Base-by-base conservation (phyloP, 345 rosid genomes). In the Sisymbrium altissimum region DNA sequence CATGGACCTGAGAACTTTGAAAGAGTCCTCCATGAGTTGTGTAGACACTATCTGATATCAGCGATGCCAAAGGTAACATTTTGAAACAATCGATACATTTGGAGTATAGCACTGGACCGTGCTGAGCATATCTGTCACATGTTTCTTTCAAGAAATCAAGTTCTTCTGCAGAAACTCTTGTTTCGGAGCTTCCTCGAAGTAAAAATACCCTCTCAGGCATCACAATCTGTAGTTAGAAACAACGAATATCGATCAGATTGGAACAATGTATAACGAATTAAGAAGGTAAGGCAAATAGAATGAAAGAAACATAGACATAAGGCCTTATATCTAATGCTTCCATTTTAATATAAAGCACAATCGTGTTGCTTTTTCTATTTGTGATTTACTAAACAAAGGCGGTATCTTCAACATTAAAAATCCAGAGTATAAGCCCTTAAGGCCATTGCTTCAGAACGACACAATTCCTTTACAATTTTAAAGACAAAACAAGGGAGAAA, bases 11-110 rank as follows among this genome's bases (percentile, higher is more conserved):
- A 49, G 58, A 60, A 21, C 79, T 76, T 59, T 81, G 81, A 62
- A 81, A 83, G 46, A 83, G 81, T 32, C 86, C 86, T 43, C 86
- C 86, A 64, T 83, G 84, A 7, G 84, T 79, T 65, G 83, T 77
- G 68, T 79, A 81, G 53, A 81, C 68, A 30, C 74, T 73, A 25
- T 73, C 43, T 30, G 66, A 74, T 63, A 84, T 74, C 36, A 84
- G 56, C 1, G 80, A 76, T 13, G 81, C 84, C 63, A 84, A 71
- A 45, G 86, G 86, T 73, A 84, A 72, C 59, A 33, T 1, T 53
- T 46, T 54, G 63, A 83, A 83, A 33, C 79, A 74, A 55, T 74
- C 76, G 10, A 84, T 68, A 46, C 79, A 84, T 54, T 57, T 79
- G 60, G 75, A 50, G 55, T 73, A 81, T 19, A 81, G 65, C 66